Percentiles rank a stretch among this genome's conserved stretches.
These are phyloP conservation scores for Nakazawaea populi DNA, from an alignment of 805 yeast species.

Conservation along the genomic window DNA sequence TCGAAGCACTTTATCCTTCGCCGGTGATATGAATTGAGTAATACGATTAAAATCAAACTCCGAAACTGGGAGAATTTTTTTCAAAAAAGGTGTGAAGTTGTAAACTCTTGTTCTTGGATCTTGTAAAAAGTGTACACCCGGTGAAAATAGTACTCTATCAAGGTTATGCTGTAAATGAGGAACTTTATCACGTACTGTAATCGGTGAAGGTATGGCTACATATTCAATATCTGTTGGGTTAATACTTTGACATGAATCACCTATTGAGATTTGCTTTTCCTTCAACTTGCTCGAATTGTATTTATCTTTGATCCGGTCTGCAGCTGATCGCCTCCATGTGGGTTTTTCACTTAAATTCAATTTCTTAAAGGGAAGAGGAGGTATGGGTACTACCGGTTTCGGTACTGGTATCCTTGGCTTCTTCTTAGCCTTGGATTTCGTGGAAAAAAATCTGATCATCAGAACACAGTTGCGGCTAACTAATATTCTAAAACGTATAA, in stretches of 20 bases:
- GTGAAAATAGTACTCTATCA: conserved; percentile 69
- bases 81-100: conserved; percentile 61
- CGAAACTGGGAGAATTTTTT: conserved; percentile 52
- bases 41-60: conserved; percentile 61
- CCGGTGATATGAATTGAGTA: conserved; percentile 56
- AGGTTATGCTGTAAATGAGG: conserved; percentile 64
- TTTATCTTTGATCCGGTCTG: background rate
- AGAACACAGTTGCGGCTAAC: background rate
- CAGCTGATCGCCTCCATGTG: background rate
- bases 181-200: conserved; percentile 16
- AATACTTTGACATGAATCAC: background rate
- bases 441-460: background rate
- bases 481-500: no score
- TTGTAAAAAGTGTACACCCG: conserved; percentile 71
- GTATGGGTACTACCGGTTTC: background rate
- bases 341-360: background rate
- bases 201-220: background rate
- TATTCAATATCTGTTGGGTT: background rate
- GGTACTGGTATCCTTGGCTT: background rate
- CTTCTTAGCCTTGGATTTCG: background rate
- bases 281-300: background rate
- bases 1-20: conserved; percentile 52
- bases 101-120: conserved; percentile 73
- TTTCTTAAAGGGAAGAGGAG: background rate
- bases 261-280: conserved; percentile 1